phyloP scores from a whole-genome alignment of 441 rosid species.

The Biscutella laevigata region DNA sequence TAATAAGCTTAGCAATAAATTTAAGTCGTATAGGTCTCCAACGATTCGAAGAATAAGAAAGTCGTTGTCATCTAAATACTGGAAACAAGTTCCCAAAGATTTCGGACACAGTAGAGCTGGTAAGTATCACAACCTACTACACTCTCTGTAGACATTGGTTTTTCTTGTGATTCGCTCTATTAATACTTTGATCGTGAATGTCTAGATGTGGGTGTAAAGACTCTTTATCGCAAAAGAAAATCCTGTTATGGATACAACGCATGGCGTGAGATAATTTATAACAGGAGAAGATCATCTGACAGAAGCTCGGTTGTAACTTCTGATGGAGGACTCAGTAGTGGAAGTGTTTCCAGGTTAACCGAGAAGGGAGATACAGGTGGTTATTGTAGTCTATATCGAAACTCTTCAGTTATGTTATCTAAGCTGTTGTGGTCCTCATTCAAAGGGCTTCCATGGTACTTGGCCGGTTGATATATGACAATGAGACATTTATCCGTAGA shows the following conservation, averaged over 20 bases:
- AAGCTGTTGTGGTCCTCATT: slow-evolving; percentile 21
- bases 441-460: slow-evolving; percentile 37
- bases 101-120: slow-evolving; percentile 40
- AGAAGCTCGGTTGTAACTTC: slow-evolving; percentile 41
- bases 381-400: slow-evolving; percentile 7
- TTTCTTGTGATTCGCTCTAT: not conserved
- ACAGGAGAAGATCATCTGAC: slow-evolving; percentile 41
- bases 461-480: slow-evolving; percentile 12
- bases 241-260: slow-evolving; percentile 32
- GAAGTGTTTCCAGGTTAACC: slow-evolving; percentile 60
- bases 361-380: slow-evolving; percentile 46
- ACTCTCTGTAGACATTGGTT: slow-evolving; percentile 4
- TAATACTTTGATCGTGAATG: slow-evolving; percentile 12
- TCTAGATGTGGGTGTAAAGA: slow-evolving; percentile 39
- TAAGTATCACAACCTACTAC: slow-evolving; percentile 22
- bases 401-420: slow-evolving; percentile 6
- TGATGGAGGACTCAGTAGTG: slow-evolving; percentile 46
- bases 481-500: not conserved
- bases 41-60: slow-evolving; percentile 46
- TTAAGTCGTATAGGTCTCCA: slow-evolving; percentile 44
- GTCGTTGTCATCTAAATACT: slow-evolving; percentile 42
- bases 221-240: slow-evolving; percentile 39
- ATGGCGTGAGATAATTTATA: slow-evolving; percentile 28
- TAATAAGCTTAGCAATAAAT: slow-evolving; percentile 40
- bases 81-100: slow-evolving; percentile 53